Evolutionary conservation across 257 asterid species (phyloP), one percentile per base, ranked within the genome.

Genomic region (Dorcoceras hygrometricum): DNA sequence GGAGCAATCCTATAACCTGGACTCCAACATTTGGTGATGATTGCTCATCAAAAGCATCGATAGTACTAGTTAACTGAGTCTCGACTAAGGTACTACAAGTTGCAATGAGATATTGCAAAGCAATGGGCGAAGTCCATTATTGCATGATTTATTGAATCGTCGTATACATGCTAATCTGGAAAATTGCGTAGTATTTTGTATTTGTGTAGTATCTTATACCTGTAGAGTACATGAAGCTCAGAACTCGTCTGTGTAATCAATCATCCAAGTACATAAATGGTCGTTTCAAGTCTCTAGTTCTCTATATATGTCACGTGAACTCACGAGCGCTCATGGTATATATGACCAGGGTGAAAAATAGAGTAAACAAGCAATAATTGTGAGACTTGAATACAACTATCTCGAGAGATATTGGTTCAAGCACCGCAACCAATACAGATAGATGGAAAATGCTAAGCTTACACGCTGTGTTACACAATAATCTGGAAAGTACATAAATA

Each of bases 11-110:
- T 87, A 62, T 56, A 73, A 87, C 70, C 22, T 80, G 86, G 94
- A 84, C 84, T 72, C 91, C 76, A 78, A 79, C 63, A 79, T 77
- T 78, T 87, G 95, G 94, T 82, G 75, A 83, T 43, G 28, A 9
- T 54, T 60, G 19, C 23, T 55, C 55, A 0, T 4, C 2, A 5
- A 19, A 31, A 51, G 34, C 29, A 20, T 46, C 46, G 22, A 58
- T 26, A n/a, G n/a, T n/a, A 54, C 63, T 66, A 32, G 60, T 68
- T 23, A 58, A 57, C 39, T 78, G 70, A 58, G 60, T 69, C 26
- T 54, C 51, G 5, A 46, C 20, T 4, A 3, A 46, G 46, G 54
- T 14, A 46, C 54, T 18, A 18, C 1, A 46, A 14, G 18, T 46
- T 46, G 54, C 22, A 46, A 46, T 46, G 20, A 14, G 4, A 14